Conservation (phyloP, 768 basidiomycete genomes). For the Phaeotremella fagi region DNA sequence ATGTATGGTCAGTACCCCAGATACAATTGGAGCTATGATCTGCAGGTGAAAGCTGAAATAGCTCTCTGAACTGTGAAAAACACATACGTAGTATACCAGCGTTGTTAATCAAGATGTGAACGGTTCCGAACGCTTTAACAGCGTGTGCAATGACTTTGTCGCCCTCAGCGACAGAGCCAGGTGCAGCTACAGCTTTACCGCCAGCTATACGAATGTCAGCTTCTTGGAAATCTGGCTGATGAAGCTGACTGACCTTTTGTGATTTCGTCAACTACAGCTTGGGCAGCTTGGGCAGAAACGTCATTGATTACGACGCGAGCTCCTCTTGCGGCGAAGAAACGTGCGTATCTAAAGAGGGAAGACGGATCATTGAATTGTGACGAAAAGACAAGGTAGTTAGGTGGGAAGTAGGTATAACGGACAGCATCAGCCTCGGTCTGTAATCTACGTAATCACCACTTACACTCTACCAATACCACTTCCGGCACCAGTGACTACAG, state of each 20-base stretch:
- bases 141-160: slow-evolving; percentile 79
- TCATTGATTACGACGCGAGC: slow-evolving; percentile 96
- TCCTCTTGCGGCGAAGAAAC: slow-evolving; percentile 85
- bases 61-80: too few species aligned
- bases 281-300: slow-evolving; percentile 77
- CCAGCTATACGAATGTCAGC: too few species aligned
- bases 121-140: slow-evolving; percentile 70
- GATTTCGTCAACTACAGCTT: slow-evolving; percentile 89
- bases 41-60: not conserved
- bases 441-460: slow-evolving; percentile 43
- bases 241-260: slow-evolving; percentile 57
- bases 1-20: too few species aligned
- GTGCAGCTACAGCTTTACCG: slow-evolving; percentile 81
- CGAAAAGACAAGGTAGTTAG: not conserved
- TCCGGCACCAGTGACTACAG: slow-evolving; percentile 91
- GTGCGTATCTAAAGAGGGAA: slow-evolving; percentile 63
- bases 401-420: not conserved
- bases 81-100: slow-evolving; percentile 67
- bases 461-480: slow-evolving; percentile 90
- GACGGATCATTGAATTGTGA: not conserved
- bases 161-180: slow-evolving; percentile 81
- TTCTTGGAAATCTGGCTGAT: slow-evolving; percentile 4
- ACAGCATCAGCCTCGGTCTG: not conserved
- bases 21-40: too few species aligned
- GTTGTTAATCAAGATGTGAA: slow-evolving; percentile 76